A percentile compares a stretch with the other conserved stretches of the same genome.
Conservation (phyloP, 2,329 filamentous ascomycete genomes). For the Fusarium nygamai region DNA sequence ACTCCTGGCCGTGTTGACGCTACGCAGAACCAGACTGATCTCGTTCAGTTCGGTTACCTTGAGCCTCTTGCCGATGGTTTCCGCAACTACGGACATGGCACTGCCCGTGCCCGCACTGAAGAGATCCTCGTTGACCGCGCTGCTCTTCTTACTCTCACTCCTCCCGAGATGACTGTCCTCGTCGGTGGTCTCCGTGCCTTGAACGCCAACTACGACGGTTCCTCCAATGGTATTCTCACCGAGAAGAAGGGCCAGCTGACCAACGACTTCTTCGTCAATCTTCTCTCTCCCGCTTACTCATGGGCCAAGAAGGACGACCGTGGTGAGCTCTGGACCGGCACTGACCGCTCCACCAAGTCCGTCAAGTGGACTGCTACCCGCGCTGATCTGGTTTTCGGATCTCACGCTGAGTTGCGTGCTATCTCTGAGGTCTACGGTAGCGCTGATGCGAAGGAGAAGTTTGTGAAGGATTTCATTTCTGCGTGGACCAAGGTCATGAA, state of each 20-base stretch:
- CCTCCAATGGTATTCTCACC: conserved; percentile 74
- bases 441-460: conserved; percentile 68
- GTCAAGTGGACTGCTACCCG: conserved; percentile 77
- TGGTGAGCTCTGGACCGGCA: conserved; percentile 69
- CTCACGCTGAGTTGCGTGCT: conserved; percentile 78
- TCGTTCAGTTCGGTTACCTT: conserved; percentile 70
- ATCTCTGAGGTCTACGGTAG: conserved; percentile 75
- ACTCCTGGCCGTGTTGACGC: conserved; percentile 78
- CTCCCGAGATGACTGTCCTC: conserved; percentile 76
- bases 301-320: conserved; percentile 63
- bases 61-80: conserved; percentile 79
- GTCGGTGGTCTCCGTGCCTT: conserved; percentile 77
- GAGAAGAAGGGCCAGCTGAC: conserved; percentile 73
- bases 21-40: conserved; percentile 76
- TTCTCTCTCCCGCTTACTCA: conserved; percentile 72
- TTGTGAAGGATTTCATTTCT: conserved; percentile 75
- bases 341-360: conserved; percentile 71
- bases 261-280: conserved; percentile 85
- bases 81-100: conserved; percentile 79
- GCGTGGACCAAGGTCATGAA: conserved; percentile 82
- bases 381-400: conserved; percentile 75
- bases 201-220: conserved; percentile 77
- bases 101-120: conserved; percentile 70
- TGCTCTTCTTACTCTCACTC: conserved; percentile 74
- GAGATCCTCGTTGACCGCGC: conserved; percentile 78